Evolutionary conservation across 768 basidiomycete species (phyloP), one percentile per base, ranked within the genome.

Genomic region (Gautieria morchelliformis): DNA sequence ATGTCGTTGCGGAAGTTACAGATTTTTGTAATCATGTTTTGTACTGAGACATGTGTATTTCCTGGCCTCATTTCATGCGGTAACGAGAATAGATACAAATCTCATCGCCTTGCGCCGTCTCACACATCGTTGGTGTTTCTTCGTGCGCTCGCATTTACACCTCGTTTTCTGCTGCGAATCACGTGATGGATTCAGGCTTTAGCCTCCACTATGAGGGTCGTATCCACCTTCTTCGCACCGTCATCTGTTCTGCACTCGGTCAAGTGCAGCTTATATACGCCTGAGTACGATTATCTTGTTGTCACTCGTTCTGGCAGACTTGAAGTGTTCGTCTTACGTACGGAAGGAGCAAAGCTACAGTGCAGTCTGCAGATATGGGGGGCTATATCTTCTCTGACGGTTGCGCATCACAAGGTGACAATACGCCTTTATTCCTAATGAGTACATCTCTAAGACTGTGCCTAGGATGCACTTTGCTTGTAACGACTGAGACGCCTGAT

Each of bases 401-500:
- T 77, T 17, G 69, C 86, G 30, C 80, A 81, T 3, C 73, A 78
- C 39, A 64, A 70, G 63, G 87, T 87, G 65, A 22, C 33, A 22
- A 40, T 11, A 2, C 15, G 27, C 6, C 24, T 4, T 46, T 14
- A 8, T 35, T 27, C 37, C 20, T 35, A 14, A n/a, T 9, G 7
- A 44, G 35, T 37, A 2, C 10, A 37, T 44, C 27, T 22, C 47
- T 22, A 40, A 46, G 4, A 58, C 17, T 19, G 35, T 32, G 15
- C 30, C n/a, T 11, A 58, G 33, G 56, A 44, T 39, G 40, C 37
- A 47, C 39, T 24, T 37, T 57, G 42, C 66, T 89, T 20, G 75
- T 89, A 33, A 75, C 91, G 65, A 78, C 85, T 0, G 87, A 87
- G 59, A 87, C 89, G 63, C 88, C 89, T 1, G 80, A 87, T 35